Conservation (phyloP, 2,329 filamentous ascomycete genomes). For the Alternaria metachromatica region DNA sequence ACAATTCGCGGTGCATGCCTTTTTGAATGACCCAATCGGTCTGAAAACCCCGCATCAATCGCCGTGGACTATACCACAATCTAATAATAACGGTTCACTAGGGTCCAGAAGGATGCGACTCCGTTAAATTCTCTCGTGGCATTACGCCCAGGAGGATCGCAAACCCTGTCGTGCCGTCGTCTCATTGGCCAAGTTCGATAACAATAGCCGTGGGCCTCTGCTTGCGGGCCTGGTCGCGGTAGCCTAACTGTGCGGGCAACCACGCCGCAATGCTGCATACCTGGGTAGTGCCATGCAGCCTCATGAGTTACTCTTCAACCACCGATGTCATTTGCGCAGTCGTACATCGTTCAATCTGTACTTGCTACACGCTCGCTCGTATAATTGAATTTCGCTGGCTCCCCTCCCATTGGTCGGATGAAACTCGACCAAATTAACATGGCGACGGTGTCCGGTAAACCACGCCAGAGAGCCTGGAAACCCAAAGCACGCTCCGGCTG, state of each 20-base stretch:
- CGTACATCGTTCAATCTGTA: neutral
- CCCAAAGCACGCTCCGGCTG: constrained; percentile 23
- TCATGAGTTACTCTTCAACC: neutral
- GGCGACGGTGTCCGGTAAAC: constrained; percentile 11
- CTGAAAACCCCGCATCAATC: neutral
- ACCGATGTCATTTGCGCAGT: constrained; percentile 8
- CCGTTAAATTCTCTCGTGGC: neutral
- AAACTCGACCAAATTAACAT: neutral
- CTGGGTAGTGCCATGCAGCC: constrained; percentile 3
- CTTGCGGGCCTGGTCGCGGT: neutral
- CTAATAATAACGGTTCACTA: neutral
- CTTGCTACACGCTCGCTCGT: neutral
- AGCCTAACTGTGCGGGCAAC: constrained; percentile 1
- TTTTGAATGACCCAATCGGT: neutral
- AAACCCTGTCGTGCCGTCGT: neutral
- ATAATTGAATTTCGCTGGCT: neutral
- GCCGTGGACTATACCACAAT: neutral
- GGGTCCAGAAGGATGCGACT: neutral
- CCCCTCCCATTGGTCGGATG: neutral
- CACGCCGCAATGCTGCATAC: constrained; percentile 10
- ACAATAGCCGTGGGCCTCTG: neutral
- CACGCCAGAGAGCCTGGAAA: constrained; percentile 24
- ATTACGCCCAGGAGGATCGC: neutral
- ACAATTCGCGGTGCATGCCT: neutral
- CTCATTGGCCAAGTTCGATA: neutral